Base-by-base conservation (phyloP, 2,329 filamentous ascomycete species). In the Aspergillus bombycis region DNA sequence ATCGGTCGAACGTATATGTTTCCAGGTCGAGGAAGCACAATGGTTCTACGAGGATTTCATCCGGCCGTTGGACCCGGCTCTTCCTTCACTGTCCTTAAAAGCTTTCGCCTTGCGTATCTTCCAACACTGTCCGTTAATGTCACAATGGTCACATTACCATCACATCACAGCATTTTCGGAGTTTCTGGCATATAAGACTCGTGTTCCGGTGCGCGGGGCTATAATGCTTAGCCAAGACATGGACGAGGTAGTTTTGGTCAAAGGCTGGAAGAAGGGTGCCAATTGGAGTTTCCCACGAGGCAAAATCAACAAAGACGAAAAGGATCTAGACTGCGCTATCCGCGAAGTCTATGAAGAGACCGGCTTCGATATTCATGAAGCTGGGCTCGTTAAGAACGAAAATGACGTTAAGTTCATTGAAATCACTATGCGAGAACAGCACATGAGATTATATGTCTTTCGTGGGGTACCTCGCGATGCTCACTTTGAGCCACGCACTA, bases 11-110 rank as follows among this genome's bases (percentile, higher is more conserved):
- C 91, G 95, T 75, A 95, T 99, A 80, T 98, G 94, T 81, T 99
- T 99, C 78, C 94, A 98, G 81, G 91, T 99, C 71, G 95, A 99
- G 80, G 96, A 99, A 81, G 95, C 95, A 72, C 96, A 99, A 88
- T 99, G 95, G 95, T 99, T 96, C 81, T 99, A 99, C 87, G 95
- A 99, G 84, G 95, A 99, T 80, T 99, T 99, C 77, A 93, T 99
- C 77, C 92, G 95, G 55, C 94, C 94, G 45, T 84, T 95, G 67
- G 91, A 97, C 78, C 90, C 93, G 58, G 86, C 86, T 45, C 85
- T 99, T 12, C 95, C 95, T 5, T 93, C 91, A 61, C 90, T 98
- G 84, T 88, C 89, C 53, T 85, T 99, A 38, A 89, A 92, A 69
- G 89, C 85, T 58, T 99, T 99, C 79, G 94, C 92, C 72, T 84